Evolutionary conservation across 805 yeast species (phyloP), one percentile per base, ranked within the genome.

Genomic region (Cyberlindnera maritima): DNA sequence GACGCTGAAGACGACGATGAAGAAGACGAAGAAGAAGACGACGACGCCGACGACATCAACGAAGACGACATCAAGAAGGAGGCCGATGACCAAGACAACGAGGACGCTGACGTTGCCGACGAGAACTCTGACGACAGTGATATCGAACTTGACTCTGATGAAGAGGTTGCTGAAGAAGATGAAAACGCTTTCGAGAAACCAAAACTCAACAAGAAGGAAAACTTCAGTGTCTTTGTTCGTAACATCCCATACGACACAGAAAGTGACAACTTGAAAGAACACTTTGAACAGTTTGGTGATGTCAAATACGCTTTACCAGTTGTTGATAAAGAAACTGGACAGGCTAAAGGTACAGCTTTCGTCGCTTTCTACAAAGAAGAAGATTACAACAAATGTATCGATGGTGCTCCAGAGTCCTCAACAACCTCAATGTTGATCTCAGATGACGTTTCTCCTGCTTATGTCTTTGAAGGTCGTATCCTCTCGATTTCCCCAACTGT

Each of bases 191-290:
- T 57, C 25, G 64, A 64, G 32, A 67, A 60, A 51, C 68, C 69
- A 43, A 71, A 71, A 47, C 63, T 65, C 36, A 86, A 87, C 65
- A 83, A 71, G 63, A 83, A 80, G 62, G 94, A 86, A 56, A 72
- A 77, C 6, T 85, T 60, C 53, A 83, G 96, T 5, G 67, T 94
- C 20, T 94, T 94, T 62, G 88, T 94, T 11, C 81, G 99, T 62
- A 94, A 94, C 61, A 80, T 94, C 31, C 98, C 99, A 1, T 94
- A 92, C 61, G 97, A 89, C 66, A 95, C 97, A 4, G 89, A 95
- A 31, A 77, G 77, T 40, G 97, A 91, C 46, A 66, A 83, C 2
- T 72, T 94, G 34, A 75, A 72, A 40, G 88, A 81, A 43, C 98
- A 92, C 64, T 94, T 94, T 60, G 54, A 60, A 23, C 77, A 80